A percentile compares a stretch with the other conserved stretches of the same genome.
phyloP scores from a whole-genome alignment of 345 rosid genomes.

The Salix koriyanagi region DNA sequence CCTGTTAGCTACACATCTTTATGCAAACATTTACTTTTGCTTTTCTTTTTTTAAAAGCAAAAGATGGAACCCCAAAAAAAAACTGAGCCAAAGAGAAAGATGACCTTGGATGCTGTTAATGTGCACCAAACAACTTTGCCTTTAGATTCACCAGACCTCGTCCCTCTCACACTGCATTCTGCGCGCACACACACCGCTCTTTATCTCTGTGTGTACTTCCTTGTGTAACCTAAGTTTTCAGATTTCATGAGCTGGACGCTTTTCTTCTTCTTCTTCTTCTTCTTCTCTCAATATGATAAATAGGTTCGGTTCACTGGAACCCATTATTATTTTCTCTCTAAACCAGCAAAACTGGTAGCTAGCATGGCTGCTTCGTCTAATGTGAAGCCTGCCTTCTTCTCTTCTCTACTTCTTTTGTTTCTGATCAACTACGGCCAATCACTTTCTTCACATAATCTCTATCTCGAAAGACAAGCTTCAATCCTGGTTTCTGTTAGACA shows the following conservation, averaged over 20 bases:
- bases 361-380: slow-evolving; percentile 20
- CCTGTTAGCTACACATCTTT: slow-evolving; percentile 28
- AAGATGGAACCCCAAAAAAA: slow-evolving; percentile 30
- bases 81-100: slow-evolving; percentile 14
- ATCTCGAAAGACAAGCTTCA: slow-evolving; percentile 50
- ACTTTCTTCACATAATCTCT: slow-evolving; percentile 28
- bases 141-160: slow-evolving; percentile 8
- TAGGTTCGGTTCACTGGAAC: slow-evolving; percentile 4
- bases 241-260: neutral
- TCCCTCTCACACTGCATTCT: neutral
- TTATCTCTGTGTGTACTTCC: neutral
- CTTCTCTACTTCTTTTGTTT: slow-evolving; percentile 26
- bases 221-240: neutral
- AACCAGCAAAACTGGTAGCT: neutral
- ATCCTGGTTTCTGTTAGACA: slow-evolving; percentile 50
- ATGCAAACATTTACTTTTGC: slow-evolving; percentile 36
- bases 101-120: slow-evolving; percentile 39
- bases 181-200: neutral
- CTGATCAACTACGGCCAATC: slow-evolving; percentile 19
- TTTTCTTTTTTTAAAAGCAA: slow-evolving; percentile 46
- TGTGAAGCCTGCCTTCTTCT: neutral
- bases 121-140: slow-evolving; percentile 21
- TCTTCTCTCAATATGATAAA: slow-evolving; percentile 11
- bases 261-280: neutral
- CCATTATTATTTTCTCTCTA: neutral